Conservation (phyloP, 352 stramenopile species). For the Phytophthora cactorum region DNA sequence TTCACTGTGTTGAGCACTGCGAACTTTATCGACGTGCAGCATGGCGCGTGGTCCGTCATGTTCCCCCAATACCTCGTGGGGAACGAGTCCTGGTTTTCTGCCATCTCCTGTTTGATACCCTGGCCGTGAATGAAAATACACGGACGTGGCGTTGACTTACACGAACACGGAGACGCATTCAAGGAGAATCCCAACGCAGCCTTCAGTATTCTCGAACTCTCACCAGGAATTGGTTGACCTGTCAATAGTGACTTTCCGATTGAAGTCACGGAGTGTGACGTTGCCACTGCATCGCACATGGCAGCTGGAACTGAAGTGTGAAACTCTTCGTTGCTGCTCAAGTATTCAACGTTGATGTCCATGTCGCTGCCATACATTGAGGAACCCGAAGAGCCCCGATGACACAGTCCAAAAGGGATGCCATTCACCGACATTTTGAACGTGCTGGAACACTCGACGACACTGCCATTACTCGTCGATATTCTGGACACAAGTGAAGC, state of each 20-base stretch:
- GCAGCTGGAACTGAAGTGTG: background rate
- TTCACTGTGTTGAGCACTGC: slow-evolving; percentile 36
- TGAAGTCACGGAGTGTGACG: background rate
- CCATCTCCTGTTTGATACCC: slow-evolving; percentile 10
- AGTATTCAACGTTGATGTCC: slow-evolving; percentile 22
- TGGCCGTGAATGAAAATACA: slow-evolving; percentile 26
- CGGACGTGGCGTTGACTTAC: slow-evolving; percentile 14
- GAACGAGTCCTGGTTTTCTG: slow-evolving; percentile 20
- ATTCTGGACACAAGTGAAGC: slow-evolving; percentile 5
- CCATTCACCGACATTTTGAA: slow-evolving; percentile 17
- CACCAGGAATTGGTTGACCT: background rate
- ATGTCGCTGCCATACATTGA: slow-evolving; percentile 18
- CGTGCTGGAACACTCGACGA: slow-evolving; percentile 3
- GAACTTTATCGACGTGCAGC: slow-evolving; percentile 32
- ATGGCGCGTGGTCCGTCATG: slow-evolving; percentile 32
- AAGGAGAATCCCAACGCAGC: slow-evolving; percentile 11
- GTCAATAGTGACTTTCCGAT: slow-evolving; percentile 4
- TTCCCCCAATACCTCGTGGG: slow-evolving; percentile 30
- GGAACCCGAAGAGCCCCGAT: slow-evolving; percentile 11
- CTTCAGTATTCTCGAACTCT: background rate
- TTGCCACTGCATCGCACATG: background rate
- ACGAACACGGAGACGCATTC: slow-evolving; percentile 5
- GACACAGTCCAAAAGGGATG: slow-evolving; percentile 20
- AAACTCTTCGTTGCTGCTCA: slow-evolving; percentile 2
- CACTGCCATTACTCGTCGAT: background rate